Conservation (phyloP, 257 asterid species). For the Solanum sejunctum region DNA sequence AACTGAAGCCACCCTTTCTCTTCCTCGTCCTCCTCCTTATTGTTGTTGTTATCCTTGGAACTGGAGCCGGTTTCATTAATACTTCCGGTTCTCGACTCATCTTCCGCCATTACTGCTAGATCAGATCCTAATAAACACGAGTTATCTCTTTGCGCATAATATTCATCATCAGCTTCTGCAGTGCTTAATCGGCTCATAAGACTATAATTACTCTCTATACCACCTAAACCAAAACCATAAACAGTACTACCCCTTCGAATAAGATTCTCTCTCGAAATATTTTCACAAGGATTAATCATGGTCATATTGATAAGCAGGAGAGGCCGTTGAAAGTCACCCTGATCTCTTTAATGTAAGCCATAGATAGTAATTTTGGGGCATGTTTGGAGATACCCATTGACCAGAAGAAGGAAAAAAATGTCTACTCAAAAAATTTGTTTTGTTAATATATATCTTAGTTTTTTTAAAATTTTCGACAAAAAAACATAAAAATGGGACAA, state of each 20-base stretch:
- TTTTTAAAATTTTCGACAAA: neutral
- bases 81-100: conserved; percentile 20
- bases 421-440: neutral
- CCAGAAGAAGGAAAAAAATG: conserved; percentile 2
- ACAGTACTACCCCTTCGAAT: conserved; percentile 5
- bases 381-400: conserved; percentile 38
- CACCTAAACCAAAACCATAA: conserved; percentile 1
- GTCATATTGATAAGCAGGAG: conserved; percentile 31
- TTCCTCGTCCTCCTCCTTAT: neutral
- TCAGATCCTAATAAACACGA: conserved; percentile 27
- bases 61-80: neutral
- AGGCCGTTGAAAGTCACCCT: neutral
- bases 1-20: conserved; percentile 57
- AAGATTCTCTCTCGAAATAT: conserved; percentile 13
- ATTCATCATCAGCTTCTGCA: conserved; percentile 14
- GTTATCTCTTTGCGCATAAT: neutral
- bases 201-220: conserved; percentile 15
- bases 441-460: neutral
- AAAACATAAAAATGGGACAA: conserved; percentile 20
- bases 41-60: neutral
- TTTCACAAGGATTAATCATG: conserved; percentile 41
- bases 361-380: conserved; percentile 12
- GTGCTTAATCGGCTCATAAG: conserved; percentile 25
- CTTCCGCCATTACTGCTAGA: conserved; percentile 45
- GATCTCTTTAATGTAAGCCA: conserved; percentile 17